These are phyloP conservation scores for Moelleriella libera DNA, from an alignment of 2,329 filamentous ascomycete genomes.

Conservation along the genomic window DNA sequence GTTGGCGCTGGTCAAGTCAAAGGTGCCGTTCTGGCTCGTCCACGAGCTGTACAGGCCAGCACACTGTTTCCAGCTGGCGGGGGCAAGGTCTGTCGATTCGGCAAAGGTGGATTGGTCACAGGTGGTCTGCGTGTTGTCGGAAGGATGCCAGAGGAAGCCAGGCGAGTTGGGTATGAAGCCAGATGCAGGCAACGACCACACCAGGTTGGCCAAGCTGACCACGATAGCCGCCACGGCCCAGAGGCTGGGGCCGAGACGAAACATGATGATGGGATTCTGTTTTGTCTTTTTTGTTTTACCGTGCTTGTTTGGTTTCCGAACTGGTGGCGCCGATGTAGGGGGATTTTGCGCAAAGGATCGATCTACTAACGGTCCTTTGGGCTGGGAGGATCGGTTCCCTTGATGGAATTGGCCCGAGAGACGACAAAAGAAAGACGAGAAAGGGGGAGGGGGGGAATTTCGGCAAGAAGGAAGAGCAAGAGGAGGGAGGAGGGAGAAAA, in stretches of 20 bases:
- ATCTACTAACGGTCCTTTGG: too few relatives aligned
- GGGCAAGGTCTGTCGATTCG: constrained; percentile 7
- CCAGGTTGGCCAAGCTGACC: not conserved
- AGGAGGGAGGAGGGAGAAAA: too few relatives aligned
- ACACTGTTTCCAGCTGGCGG: constrained; percentile 16
- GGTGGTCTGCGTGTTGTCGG: constrained; percentile 8
- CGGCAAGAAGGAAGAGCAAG: too few relatives aligned
- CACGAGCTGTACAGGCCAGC: constrained; percentile 16
- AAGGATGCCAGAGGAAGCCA: constrained; percentile 12
- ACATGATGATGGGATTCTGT: not conserved
- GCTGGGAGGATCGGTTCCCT: too few relatives aligned
- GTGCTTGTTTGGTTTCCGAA: too few relatives aligned
- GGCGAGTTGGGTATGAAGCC: constrained; percentile 5
- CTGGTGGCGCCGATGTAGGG: too few relatives aligned
- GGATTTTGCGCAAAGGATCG: too few relatives aligned
- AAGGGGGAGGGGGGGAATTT: too few relatives aligned
- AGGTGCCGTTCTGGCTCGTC: constrained; percentile 15
- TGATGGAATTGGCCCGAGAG: too few relatives aligned
- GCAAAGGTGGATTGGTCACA: constrained; percentile 14
- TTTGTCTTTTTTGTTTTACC: too few relatives aligned
- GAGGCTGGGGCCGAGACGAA: not conserved
- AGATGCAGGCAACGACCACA: not conserved
- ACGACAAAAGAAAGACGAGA: too few relatives aligned
- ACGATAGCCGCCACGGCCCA: not conserved
- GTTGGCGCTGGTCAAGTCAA: constrained; percentile 9